A percentile compares a stretch with the other conserved stretches of the same genome.
phyloP scores from a whole-genome alignment of 176 grass and related monocot species.

The Eragrostis nindensis region DNA sequence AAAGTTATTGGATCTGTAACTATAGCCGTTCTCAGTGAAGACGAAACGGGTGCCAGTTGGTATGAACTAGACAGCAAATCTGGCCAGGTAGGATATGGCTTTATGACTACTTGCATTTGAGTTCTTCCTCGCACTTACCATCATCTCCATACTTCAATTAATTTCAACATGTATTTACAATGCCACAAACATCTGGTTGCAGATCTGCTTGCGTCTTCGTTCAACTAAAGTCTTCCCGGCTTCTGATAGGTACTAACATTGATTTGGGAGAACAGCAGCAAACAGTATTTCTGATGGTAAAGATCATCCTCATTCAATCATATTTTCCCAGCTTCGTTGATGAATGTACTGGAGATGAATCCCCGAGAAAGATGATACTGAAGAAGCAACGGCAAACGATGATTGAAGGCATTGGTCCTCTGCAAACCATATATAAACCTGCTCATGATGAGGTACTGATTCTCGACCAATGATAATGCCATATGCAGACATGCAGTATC shows the following conservation, averaged over 20 bases:
- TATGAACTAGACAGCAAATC: conserved; percentile 84
- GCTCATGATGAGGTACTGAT: conserved; percentile 68
- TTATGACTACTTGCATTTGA: background rate
- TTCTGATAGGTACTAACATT: conserved; percentile 61
- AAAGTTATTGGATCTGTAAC: conserved; percentile 81
- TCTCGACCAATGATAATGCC: conserved; percentile 16
- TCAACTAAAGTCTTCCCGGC: conserved; percentile 55
- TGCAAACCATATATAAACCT: conserved; percentile 68
- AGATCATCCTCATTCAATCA: conserved; percentile 24
- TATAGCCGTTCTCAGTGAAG: conserved; percentile 63
- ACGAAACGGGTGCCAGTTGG: conserved; percentile 68
- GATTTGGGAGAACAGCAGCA: background rate
- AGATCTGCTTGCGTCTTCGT: conserved; percentile 76
- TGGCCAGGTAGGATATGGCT: conserved; percentile 58
- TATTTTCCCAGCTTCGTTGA: conserved; percentile 57
- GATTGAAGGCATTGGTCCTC: conserved; percentile 58
- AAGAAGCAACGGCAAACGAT: conserved; percentile 54
- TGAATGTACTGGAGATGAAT: conserved; percentile 55
- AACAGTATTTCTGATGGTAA: conserved; percentile 26
- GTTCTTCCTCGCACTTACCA: background rate
- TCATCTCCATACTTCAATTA: background rate
- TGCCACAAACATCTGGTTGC: conserved; percentile 40
- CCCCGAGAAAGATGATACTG: conserved; percentile 54
- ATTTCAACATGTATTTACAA: conserved; percentile 25
- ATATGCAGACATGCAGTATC: background rate